Evolutionary conservation across 1,284 basidiomycete genomes (phyloP).

Genomic region (Sporisorium graminicola): DNA sequence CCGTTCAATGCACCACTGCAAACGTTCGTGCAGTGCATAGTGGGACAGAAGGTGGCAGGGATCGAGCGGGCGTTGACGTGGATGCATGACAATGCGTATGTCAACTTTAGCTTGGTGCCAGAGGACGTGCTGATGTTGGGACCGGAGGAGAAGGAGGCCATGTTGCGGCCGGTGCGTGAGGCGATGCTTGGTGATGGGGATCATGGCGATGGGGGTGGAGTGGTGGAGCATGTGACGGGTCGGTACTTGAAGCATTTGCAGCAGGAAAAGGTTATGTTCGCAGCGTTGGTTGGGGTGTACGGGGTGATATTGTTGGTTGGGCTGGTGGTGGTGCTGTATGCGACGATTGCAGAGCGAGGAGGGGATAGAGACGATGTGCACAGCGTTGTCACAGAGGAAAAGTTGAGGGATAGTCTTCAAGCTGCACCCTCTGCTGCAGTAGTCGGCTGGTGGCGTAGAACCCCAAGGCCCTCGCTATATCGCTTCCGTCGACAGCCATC

Average conservation of each 20-base stretch:
- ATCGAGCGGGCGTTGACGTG: conserved; percentile 91
- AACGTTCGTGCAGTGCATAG: conserved; percentile 75
- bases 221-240: conserved; percentile 80
- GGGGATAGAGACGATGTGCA: not conserved
- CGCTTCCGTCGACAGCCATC: not conserved
- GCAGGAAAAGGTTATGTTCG: conserved; percentile 85
- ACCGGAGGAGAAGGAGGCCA: conserved; percentile 78
- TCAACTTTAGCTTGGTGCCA: conserved; percentile 82
- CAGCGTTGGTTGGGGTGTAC: conserved; percentile 84
- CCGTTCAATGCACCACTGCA: conserved; percentile 54
- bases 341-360: conserved; percentile 12
- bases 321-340: conserved; percentile 75
- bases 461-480: not conserved
- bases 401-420: conserved; percentile 9
- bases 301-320: conserved; percentile 81
- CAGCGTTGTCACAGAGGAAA: conserved; percentile 5
- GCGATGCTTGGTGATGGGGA: conserved; percentile 27
- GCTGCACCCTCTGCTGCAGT: not conserved
- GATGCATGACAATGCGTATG: conserved; percentile 85
- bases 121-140: conserved; percentile 82
- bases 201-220: conserved; percentile 74
- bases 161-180: conserved; percentile 65
- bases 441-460: not conserved
- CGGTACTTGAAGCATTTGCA: conserved; percentile 80
- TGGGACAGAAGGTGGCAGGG: conserved; percentile 87